Evolutionary conservation across 192 early-diverging fungal genomes (phyloP).

Genomic region (Dissophora globulifera): DNA sequence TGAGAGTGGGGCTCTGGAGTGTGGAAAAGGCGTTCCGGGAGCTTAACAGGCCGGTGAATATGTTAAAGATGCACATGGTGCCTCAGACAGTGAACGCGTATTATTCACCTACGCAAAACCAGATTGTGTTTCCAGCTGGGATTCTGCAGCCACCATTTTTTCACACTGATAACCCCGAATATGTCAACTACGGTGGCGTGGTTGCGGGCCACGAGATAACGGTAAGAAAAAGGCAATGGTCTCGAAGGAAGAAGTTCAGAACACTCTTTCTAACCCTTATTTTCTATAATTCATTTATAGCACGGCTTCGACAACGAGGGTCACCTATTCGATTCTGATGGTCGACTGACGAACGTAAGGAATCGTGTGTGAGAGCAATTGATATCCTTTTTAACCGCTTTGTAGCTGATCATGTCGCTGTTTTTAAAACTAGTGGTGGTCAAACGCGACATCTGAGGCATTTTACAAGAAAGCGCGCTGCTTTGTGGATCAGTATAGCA

Average conservation of each 20-base stretch:
- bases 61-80: constrained; percentile 58
- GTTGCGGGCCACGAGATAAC: constrained; percentile 81
- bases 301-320: constrained; percentile 77
- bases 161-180: constrained; percentile 59
- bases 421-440: constrained; percentile 78
- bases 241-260: too few species aligned
- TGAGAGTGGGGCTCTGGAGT: constrained; percentile 53
- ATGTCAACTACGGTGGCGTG: constrained; percentile 76
- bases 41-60: constrained; percentile 53
- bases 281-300: constrained; percentile 46
- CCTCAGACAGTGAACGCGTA: constrained; percentile 67
- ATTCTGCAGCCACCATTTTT: constrained; percentile 74
- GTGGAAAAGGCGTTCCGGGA: constrained; percentile 30
- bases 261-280: too few species aligned
- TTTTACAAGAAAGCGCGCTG: constrained; percentile 65
- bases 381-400: too few species aligned
- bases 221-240: too few species aligned
- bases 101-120: constrained; percentile 59
- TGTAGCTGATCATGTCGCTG: too few species aligned
- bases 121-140: constrained; percentile 64
- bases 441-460: constrained; percentile 56
- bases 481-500: constrained; percentile 70
- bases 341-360: constrained; percentile 53
- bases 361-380: too few species aligned
- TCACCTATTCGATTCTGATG: constrained; percentile 62